Evolutionary conservation across 495 filamentous ascomycete genomes (phyloP), one percentile per base, ranked within the genome.

Genomic region (Aspergillus egyptiacus): DNA sequence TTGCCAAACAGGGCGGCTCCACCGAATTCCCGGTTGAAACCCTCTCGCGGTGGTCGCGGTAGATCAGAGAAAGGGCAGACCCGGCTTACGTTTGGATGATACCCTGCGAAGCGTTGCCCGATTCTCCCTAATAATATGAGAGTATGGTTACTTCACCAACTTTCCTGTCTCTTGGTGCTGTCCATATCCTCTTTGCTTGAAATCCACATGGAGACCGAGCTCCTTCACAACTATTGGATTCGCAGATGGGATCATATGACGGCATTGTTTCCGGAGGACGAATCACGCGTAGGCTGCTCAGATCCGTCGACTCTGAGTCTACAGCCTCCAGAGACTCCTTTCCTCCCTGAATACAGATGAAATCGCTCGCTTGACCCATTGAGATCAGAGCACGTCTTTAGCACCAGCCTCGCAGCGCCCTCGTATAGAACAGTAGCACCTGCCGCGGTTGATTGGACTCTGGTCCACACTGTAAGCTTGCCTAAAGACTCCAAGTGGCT

Each of bases 31-130:
- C 65, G 69, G 32, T 60, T 61, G 15, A 59, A 61, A 49, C 49
- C 64, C 15, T 51, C 64, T 23, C 66, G 65, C 15, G 51, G 58
- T 27, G 57, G 58, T 36, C 55, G 64, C 8, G 62, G 58, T 23
- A 87, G 81, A 69, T 63, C 79, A 18, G 87, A 90, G 63, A 89
- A 81, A 54, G 86, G 86, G 11, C 88, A 93, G 62, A 87, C 75
- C 54, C 85, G 78, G 49, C 70, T 91, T 50, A 75, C 71, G 18
- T 91, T 93, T 73, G 81, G 83, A 40, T 68, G 48, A 51, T 3
- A 31, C 10, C 3, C n/a, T 13, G 9, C n/a, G n/a, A n/a, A n/a
- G n/a, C 10, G 25, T 27, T 27, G 5, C 25, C 25, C 5, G 25
- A 27, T 10, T 27, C 5, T 27, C 25, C 25, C n/a, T n/a, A n/a